Percentiles rank a stretch among this genome's conserved stretches.
Evolutionary conservation across 2,329 filamentous ascomycete species (phyloP).

Genomic region (Hymenotorrendiella dingleyae): DNA sequence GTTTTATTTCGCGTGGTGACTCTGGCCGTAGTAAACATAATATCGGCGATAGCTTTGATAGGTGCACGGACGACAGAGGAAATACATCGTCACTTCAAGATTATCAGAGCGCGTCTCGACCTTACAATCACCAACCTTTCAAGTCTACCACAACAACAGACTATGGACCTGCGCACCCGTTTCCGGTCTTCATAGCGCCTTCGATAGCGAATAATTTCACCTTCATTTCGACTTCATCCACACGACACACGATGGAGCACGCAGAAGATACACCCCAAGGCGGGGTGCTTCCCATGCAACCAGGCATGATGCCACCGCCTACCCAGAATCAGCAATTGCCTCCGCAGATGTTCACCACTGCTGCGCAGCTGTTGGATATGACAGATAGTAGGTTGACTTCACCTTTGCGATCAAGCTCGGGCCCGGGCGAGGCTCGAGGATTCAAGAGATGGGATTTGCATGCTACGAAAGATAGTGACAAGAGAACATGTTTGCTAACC

Average conservation of each 20-base stretch:
- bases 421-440: background rate
- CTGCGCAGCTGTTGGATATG: slow-evolving; percentile 88
- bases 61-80: too few species aligned
- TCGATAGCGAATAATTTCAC: slow-evolving; percentile 21
- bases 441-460: background rate
- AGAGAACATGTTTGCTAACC: background rate
- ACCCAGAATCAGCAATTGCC: slow-evolving; percentile 66
- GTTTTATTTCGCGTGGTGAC: too few species aligned
- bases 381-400: slow-evolving; percentile 83
- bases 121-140: too few species aligned
- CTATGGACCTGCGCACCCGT: too few species aligned
- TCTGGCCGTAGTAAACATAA: too few species aligned
- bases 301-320: slow-evolving; percentile 21
- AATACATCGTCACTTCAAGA: too few species aligned
- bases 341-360: slow-evolving; percentile 98
- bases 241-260: too few species aligned
- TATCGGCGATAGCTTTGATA: too few species aligned
- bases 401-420: background rate
- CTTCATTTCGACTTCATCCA: too few species aligned
- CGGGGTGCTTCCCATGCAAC: slow-evolving; percentile 11
- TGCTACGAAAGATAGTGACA: background rate
- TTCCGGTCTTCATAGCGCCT: slow-evolving; percentile 5
- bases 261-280: slow-evolving; percentile 9
- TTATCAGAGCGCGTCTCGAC: too few species aligned
- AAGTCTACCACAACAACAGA: too few species aligned